These are phyloP conservation scores for Aureoboletus auriporus DNA, from an alignment of 768 basidiomycete species.

Conservation along the genomic window DNA sequence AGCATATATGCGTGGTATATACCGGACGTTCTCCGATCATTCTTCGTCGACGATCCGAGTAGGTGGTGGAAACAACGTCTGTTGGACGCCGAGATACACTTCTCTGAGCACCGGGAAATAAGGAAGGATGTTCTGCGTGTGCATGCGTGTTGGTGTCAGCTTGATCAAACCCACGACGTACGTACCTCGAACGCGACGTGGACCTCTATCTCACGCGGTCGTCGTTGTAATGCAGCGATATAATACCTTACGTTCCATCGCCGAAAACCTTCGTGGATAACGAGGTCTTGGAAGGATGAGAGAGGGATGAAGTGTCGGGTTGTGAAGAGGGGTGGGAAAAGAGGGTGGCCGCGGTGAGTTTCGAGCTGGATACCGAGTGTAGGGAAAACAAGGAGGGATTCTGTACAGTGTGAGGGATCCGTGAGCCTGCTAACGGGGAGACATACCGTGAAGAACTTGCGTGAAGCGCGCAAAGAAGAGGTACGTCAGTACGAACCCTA, in stretches of 20 bases:
- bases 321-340: constrained; percentile 24
- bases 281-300: constrained; percentile 48
- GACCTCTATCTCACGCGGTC: neutral
- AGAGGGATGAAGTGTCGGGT: constrained; percentile 59
- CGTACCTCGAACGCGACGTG: constrained; percentile 58
- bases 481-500: too few species aligned
- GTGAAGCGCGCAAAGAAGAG: constrained; percentile 27
- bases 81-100: constrained; percentile 60
- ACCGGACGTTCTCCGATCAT: too few species aligned
- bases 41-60: neutral
- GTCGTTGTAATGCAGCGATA: constrained; percentile 42
- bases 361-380: constrained; percentile 73
- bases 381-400: constrained; percentile 66
- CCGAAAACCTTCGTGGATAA: constrained; percentile 71
- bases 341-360: constrained; percentile 56
- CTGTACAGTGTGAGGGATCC: constrained; percentile 30
- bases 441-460: constrained; percentile 47
- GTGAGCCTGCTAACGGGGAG: neutral
- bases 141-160: neutral
- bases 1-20: too few species aligned
- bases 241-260: constrained; percentile 75
- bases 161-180: neutral
- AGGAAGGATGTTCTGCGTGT: constrained; percentile 59
- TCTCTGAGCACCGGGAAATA: constrained; percentile 55
- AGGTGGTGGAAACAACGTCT: constrained; percentile 30